Percentiles rank a stretch among this genome's conserved stretches.
Conservation (phyloP, 306 rosid genomes). For the Quillaja saponaria region DNA sequence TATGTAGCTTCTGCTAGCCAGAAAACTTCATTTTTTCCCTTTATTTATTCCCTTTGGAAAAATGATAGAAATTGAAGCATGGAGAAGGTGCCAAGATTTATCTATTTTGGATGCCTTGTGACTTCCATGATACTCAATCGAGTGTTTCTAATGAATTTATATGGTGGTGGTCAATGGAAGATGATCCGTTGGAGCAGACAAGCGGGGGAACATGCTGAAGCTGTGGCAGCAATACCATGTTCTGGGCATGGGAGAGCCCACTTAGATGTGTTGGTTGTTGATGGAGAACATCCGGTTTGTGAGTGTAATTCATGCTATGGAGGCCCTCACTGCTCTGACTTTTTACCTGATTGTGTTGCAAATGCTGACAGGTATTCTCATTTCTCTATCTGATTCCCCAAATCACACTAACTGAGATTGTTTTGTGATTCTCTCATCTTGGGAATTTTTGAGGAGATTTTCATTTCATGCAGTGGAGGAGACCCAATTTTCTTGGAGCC, state of each 20-base stretch:
- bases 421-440: too few relatives aligned
- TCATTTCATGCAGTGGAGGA: slow-evolving; percentile 28
- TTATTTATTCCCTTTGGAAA: too few relatives aligned
- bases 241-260: slow-evolving; percentile 64
- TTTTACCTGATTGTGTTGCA: slow-evolving; percentile 33
- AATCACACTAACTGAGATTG: too few relatives aligned
- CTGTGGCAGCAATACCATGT: slow-evolving; percentile 45
- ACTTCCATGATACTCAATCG: too few relatives aligned
- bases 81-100: too few relatives aligned
- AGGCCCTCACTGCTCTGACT: slow-evolving; percentile 42
- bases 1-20: too few relatives aligned
- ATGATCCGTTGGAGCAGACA: slow-evolving; percentile 44
- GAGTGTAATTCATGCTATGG: slow-evolving; percentile 56
- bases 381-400: neutral
- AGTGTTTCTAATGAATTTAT: too few relatives aligned
- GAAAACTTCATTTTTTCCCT: too few relatives aligned
- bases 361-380: slow-evolving; percentile 40
- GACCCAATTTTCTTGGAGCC: slow-evolving; percentile 44
- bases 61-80: too few relatives aligned
- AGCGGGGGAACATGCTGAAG: slow-evolving; percentile 51
- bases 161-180: too few relatives aligned
- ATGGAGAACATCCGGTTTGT: slow-evolving; percentile 40
- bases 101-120: too few relatives aligned
- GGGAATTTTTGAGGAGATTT: too few relatives aligned
- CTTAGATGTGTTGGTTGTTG: slow-evolving; percentile 47